Evolutionary conservation across 805 yeast genomes (phyloP).

Genomic region (Starmerella etchellsii): DNA sequence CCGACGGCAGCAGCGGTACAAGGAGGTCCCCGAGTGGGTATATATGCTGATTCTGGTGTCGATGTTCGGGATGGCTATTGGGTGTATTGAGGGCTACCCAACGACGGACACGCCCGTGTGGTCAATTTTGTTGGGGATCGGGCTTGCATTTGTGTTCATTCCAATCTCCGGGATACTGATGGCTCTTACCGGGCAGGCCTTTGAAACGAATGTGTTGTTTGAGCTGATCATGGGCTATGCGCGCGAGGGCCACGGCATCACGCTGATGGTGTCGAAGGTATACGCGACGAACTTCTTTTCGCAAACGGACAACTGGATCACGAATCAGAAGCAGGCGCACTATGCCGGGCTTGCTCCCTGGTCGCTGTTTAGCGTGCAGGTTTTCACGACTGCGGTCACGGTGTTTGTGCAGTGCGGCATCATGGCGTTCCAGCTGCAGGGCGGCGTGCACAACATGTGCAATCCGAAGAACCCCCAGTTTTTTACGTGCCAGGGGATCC

Average conservation of each 20-base stretch:
- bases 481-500: slow-evolving; percentile 33
- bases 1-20: slow-evolving; percentile 40
- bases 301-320: slow-evolving; percentile 50
- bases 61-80: slow-evolving; percentile 34
- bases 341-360: slow-evolving; percentile 28
- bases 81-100: slow-evolving; percentile 30
- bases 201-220: slow-evolving; percentile 45
- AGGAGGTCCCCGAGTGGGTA: slow-evolving; percentile 69
- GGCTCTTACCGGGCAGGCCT: slow-evolving; percentile 39
- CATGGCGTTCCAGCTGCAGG: slow-evolving; percentile 14
- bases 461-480: slow-evolving; percentile 26
- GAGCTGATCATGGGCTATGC: slow-evolving; percentile 50
- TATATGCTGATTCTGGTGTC: slow-evolving; percentile 34
- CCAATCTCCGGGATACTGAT: slow-evolving; percentile 45
- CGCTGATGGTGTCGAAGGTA: slow-evolving; percentile 40
- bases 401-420: slow-evolving; percentile 16
- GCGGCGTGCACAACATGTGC: slow-evolving; percentile 26
- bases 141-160: slow-evolving; percentile 43
- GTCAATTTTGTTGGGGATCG: slow-evolving; percentile 47
- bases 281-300: slow-evolving; percentile 46
- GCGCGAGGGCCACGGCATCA: slow-evolving; percentile 42
- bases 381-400: slow-evolving; percentile 9
- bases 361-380: slow-evolving; percentile 15
- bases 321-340: slow-evolving; percentile 45
- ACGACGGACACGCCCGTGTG: slow-evolving; percentile 44